Evolutionary conservation across 2,329 filamentous ascomycete genomes (phyloP), one percentile per base, ranked within the genome.

Genomic region (Tolypocladium sp.): DNA sequence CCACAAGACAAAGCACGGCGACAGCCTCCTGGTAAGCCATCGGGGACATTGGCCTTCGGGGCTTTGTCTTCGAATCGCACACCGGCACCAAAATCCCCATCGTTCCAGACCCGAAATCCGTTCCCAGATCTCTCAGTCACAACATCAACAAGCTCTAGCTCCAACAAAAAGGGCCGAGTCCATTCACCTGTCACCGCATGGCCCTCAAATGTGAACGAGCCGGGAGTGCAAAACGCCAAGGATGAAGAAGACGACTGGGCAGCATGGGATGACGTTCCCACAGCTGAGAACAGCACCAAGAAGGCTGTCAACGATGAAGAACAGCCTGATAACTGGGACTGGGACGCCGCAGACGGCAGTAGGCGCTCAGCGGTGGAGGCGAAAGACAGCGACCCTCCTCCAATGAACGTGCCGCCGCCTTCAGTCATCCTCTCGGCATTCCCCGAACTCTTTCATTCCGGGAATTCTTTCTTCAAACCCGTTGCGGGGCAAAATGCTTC

Each of bases 371-470:
- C 68, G 33, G 57, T 63, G 10, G 58, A 57, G 27, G 15, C 30
- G 17, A 63, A 62, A n/a, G 71, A 77, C 59, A 69, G 71, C 44
- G 70, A 71, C 6, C 75, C 79, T 30, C 89, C 91, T 7, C 92
- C 92, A 6, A 91, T 86, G 22, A 97, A 96, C 68, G 86, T 97
- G 9, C 93, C 93, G 12, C 93, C 93, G 5, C 93, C 93, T 1
- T 90, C 90, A 1, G 81, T 96, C 25, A 78, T 97, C 17, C 80
- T 97, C 27, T 86, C 89, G 10, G 73, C 91, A 9, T 91, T 96
- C 64, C 85, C 90, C 0, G 77, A 83, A 9, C 76, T 95, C 6
- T 84, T 96, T 61, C 79, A 82, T 25, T 78, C 87, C 35, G 86
- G 87, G 5, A 83, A 87, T 62, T 75, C 81, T 22, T 78, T 93